Conservation (phyloP, 139 green algal genomes). For the Gonium pectorale region DNA sequence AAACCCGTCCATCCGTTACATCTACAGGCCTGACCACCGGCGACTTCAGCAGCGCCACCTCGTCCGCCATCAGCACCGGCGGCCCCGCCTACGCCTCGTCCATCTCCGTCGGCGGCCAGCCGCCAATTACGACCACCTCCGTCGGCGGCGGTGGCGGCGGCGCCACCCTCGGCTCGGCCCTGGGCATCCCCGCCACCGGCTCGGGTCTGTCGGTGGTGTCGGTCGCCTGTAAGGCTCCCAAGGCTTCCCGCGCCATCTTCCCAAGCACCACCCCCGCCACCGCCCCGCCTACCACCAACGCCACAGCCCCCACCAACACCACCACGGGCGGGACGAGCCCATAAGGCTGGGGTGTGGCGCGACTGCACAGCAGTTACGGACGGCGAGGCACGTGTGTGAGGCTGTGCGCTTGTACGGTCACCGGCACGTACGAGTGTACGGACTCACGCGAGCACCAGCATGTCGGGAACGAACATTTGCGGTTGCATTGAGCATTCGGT, state of each 20-base stretch:
- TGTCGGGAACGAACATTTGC: too few species aligned
- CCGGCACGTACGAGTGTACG: background rate
- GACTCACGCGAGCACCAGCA: too few species aligned
- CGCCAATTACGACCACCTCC: background rate
- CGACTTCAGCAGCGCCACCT: background rate
- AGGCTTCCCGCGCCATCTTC: background rate
- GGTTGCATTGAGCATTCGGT: too few species aligned
- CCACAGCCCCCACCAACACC: background rate
- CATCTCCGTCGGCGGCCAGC: background rate
- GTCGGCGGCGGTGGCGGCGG: background rate
- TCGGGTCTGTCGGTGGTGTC: conserved; percentile 13
- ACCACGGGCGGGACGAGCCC: too few species aligned
- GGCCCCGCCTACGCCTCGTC: background rate
- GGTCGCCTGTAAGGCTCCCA: background rate
- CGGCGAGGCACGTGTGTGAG: background rate
- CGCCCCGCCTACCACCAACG: background rate
- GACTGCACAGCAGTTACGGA: background rate
- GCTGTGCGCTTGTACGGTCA: background rate
- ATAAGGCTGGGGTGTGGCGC: too few species aligned
- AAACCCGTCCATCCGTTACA: background rate
- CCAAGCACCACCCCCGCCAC: background rate
- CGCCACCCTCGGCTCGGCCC: background rate
- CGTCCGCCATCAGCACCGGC: background rate
- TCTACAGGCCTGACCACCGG: background rate
- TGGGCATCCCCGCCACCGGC: conserved; percentile 18